Percentiles rank a stretch among this genome's conserved stretches.
phyloP scores from a whole-genome alignment of 257 asterid genomes.

The Jaltomata sinuosa region DNA sequence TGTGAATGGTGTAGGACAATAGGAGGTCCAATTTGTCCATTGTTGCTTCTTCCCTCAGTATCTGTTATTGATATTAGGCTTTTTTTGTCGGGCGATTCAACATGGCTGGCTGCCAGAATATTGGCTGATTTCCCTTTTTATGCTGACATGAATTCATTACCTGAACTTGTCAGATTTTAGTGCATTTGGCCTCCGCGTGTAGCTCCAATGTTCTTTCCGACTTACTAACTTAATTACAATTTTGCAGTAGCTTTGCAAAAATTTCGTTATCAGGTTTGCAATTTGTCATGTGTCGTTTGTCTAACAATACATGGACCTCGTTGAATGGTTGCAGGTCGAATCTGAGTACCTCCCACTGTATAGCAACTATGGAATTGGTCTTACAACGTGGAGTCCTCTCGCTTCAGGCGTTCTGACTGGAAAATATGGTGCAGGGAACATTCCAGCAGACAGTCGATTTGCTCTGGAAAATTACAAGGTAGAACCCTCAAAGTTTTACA shows the following conservation, averaged over 20 bases:
- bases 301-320: neutral
- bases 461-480: conserved; percentile 97
- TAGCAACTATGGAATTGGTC: conserved; percentile 79
- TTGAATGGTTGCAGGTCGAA: conserved; percentile 57
- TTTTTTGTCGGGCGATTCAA: neutral
- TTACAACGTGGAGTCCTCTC: conserved; percentile 98
- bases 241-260: neutral
- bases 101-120: neutral
- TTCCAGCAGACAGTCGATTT: conserved; percentile 85
- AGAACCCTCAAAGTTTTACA: neutral
- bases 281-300: neutral
- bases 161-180: neutral
- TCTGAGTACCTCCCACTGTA: conserved; percentile 79
- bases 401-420: conserved; percentile 97
- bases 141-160: neutral
- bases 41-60: neutral
- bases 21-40: neutral
- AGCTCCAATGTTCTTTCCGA: neutral
- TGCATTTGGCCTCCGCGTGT: neutral
- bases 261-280: neutral
- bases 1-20: neutral
- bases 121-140: neutral
- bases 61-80: neutral
- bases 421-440: conserved; percentile 51
- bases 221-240: neutral